Conservation (phyloP, 768 basidiomycete species). For the Auriscalpium vulgare region DNA sequence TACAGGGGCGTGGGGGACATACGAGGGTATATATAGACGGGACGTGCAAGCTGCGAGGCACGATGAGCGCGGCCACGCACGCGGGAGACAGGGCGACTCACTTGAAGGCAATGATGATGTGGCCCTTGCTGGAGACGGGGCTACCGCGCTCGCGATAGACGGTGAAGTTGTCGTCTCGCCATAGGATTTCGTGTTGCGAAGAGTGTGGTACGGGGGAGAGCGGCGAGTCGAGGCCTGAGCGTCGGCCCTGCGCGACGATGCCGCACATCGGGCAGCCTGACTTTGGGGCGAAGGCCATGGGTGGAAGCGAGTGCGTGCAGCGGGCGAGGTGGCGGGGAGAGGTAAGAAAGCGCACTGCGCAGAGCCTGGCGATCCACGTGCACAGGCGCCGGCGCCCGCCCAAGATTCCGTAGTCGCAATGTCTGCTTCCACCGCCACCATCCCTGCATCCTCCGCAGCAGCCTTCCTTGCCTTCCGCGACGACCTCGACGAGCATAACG, state of each 20-base stretch:
- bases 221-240: constrained; percentile 29
- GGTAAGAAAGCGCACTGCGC: not conserved
- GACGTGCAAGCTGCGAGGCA: constrained; percentile 59
- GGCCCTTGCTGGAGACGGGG: constrained; percentile 66
- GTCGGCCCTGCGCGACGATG: constrained; percentile 51
- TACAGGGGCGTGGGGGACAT: constrained; percentile 2
- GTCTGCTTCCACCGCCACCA: constrained; percentile 3
- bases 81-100: constrained; percentile 26
- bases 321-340: not conserved
- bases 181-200: constrained; percentile 52
- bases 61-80: constrained; percentile 1
- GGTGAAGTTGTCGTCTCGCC: constrained; percentile 74
- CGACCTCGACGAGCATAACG: constrained; percentile 77
- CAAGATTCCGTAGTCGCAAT: constrained; percentile 5
- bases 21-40: constrained; percentile 69
- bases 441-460: constrained; percentile 18
- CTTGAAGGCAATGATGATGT: constrained; percentile 74
- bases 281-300: constrained; percentile 51
- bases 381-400: not conserved
- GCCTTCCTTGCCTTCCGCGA: constrained; percentile 57
- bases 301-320: not conserved
- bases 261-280: constrained; percentile 73
- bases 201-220: constrained; percentile 33
- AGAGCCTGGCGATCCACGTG: not conserved
- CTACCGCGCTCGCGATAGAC: constrained; percentile 62